Conservation (phyloP, 2,329 filamentous ascomycete genomes). For the Mycosphaerella sp. region DNA sequence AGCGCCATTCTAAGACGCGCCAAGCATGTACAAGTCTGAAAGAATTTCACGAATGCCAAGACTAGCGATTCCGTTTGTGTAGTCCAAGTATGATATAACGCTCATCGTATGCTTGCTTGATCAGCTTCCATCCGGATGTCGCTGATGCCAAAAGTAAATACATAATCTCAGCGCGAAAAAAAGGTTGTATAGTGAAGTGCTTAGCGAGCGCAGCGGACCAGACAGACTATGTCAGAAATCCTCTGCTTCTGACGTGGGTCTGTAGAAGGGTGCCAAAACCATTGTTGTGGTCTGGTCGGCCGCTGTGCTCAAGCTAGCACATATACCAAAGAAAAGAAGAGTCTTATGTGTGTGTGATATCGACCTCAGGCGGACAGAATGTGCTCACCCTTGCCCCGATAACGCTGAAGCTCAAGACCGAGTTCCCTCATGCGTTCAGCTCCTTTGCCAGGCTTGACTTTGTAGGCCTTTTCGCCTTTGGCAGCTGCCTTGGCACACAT, state of each 20-base stretch:
- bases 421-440: conserved; percentile 91
- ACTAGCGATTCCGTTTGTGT: too few relatives aligned
- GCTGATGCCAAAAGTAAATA: too few relatives aligned
- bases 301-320: neutral
- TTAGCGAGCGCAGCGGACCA: conserved; percentile 17
- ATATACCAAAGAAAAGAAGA: neutral
- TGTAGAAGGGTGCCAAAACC: neutral
- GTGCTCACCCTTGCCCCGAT: conserved; percentile 56
- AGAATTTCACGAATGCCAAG: too few relatives aligned
- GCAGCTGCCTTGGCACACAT: conserved; percentile 77
- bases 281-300: neutral
- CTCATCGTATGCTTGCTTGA: too few relatives aligned
- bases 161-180: neutral
- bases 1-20: too few relatives aligned
- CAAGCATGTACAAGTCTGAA: too few relatives aligned
- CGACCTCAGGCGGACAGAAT: conserved; percentile 40
- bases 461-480: conserved; percentile 54
- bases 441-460: conserved; percentile 74
- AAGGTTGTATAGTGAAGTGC: neutral
- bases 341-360: neutral
- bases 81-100: too few relatives aligned
- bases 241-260: neutral
- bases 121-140: too few relatives aligned
- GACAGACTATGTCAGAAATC: neutral
- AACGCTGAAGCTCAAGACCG: conserved; percentile 80